phyloP scores from a whole-genome alignment of 225 moss, liverwort and hornwort genomes.

The Marchantia paleacea region DNA sequence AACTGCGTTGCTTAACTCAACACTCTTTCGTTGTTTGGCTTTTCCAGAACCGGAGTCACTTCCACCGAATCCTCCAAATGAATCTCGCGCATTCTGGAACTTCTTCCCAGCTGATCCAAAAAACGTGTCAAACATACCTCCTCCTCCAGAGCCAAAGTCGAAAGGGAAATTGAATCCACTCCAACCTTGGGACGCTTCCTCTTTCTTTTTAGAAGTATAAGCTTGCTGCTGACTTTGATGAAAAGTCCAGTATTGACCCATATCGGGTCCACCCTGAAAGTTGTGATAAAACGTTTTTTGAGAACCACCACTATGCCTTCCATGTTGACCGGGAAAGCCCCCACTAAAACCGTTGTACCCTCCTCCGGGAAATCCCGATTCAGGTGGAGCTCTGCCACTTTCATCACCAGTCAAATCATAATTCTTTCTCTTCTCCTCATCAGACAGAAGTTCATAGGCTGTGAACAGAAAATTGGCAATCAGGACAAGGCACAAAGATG shows the following conservation, averaged over 20 bases:
- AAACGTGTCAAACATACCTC: constrained; percentile 30
- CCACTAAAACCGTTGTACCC: constrained; percentile 34
- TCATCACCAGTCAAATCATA: constrained; percentile 84
- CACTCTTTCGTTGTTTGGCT: neutral
- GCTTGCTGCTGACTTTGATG: neutral
- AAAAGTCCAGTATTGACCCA: constrained; percentile 28
- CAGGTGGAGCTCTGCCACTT: constrained; percentile 41
- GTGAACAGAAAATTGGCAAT: neutral
- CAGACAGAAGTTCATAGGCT: constrained; percentile 91
- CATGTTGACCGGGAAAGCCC: constrained; percentile 40
- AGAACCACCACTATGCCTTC: constrained; percentile 4
- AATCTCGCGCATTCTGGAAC: constrained; percentile 28
- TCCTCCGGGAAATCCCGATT: constrained; percentile 13
- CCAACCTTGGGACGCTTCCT: constrained; percentile 28
- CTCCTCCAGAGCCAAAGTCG: constrained; percentile 26
- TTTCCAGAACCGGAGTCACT: constrained; percentile 11
- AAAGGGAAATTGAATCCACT: constrained; percentile 37
- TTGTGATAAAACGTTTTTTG: constrained; percentile 20
- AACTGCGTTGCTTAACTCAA: constrained; percentile 24
- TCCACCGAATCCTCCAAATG: constrained; percentile 27
- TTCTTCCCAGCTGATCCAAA: constrained; percentile 39
- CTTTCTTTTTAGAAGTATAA: neutral
- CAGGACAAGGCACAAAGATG: neutral
- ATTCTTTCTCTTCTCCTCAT: constrained; percentile 74
- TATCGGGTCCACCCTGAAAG: constrained; percentile 33